Percentiles rank a stretch among this genome's conserved stretches.
Evolutionary conservation across 345 rosid genomes (phyloP).

Genomic region (Moringa oleifera): DNA sequence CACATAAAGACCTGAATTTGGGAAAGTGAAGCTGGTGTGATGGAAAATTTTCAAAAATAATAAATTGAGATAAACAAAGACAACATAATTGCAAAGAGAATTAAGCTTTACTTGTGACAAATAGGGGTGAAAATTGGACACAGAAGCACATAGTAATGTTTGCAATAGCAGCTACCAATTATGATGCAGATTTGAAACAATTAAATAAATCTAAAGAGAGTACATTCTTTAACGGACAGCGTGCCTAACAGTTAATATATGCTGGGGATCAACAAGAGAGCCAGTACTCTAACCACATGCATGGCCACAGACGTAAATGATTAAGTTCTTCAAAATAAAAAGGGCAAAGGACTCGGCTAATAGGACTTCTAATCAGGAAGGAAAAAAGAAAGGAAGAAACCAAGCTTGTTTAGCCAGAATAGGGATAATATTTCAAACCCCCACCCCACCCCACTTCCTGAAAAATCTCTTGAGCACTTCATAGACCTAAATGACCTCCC

Average conservation of each 20-base stretch:
- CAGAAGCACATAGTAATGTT: neutral
- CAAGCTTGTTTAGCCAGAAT: neutral
- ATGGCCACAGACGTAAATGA: no score
- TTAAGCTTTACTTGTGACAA: neutral
- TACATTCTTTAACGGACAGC: neutral
- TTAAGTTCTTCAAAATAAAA: no score
- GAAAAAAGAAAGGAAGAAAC: no score
- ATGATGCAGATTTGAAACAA: neutral
- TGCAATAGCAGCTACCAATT: neutral
- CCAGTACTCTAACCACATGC: no score
- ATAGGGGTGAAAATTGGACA: neutral
- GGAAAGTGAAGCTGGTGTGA: slow-evolving; percentile 9
- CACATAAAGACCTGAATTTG: slow-evolving; percentile 71
- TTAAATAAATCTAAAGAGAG: no score
- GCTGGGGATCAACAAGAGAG: neutral
- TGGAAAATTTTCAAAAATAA: neutral
- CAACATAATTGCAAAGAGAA: neutral
- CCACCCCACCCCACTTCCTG: no score
- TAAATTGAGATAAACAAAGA: neutral
- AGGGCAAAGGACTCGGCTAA: no score
- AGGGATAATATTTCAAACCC: no score
- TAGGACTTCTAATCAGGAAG: no score
- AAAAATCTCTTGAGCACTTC: no score
- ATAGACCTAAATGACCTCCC: no score
- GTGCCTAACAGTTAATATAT: no score